A percentile compares a stretch with the other conserved stretches of the same genome.
phyloP scores from a whole-genome alignment of 495 filamentous ascomycete species.

The Friedmanniomyces simplex region DNA sequence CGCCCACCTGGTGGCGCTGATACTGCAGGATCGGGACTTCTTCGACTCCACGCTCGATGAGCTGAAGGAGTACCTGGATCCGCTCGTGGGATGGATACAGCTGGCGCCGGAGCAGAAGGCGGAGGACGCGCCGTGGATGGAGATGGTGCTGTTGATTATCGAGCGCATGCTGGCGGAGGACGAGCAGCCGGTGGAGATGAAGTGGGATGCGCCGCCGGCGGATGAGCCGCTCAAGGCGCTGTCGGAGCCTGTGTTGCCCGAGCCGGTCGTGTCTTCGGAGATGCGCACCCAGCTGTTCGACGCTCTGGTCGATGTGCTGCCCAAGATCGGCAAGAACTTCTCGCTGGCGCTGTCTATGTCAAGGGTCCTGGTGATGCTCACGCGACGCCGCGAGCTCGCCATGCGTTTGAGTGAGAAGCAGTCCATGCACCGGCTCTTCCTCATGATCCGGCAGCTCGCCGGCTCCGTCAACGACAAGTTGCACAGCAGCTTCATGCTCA shows the following conservation, averaged over 20 bases:
- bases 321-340: conserved; percentile 76
- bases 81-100: conserved; percentile 71
- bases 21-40: conserved; percentile 73
- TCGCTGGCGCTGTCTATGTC: conserved; percentile 71
- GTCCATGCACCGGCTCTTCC: conserved; percentile 79
- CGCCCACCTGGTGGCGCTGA: conserved; percentile 81
- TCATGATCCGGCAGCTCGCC: conserved; percentile 86
- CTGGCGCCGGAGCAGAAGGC: conserved; percentile 52
- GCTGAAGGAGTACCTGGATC: conserved; percentile 65
- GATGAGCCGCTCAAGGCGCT: conserved; percentile 38
- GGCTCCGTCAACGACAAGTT: conserved; percentile 64
- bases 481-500: conserved; percentile 71
- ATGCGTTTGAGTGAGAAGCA: conserved; percentile 70
- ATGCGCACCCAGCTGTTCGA: conserved; percentile 61
- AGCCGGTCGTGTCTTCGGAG: conserved; percentile 54
- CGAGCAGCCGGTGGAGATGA: conserved; percentile 61
- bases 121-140: conserved; percentile 85
- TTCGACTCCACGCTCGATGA: conserved; percentile 64
- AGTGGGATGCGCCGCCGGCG: conserved; percentile 51
- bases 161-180: conserved; percentile 86
- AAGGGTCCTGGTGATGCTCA: conserved; percentile 83
- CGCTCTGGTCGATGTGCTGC: conserved; percentile 68
- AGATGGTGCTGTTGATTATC: conserved; percentile 77
- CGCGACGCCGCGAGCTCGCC: conserved; percentile 64
- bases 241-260: conserved; percentile 47